Percentiles rank a stretch among this genome's conserved stretches.
Conservation (phyloP, 768 basidiomycete genomes). For the Bullera alba region DNA sequence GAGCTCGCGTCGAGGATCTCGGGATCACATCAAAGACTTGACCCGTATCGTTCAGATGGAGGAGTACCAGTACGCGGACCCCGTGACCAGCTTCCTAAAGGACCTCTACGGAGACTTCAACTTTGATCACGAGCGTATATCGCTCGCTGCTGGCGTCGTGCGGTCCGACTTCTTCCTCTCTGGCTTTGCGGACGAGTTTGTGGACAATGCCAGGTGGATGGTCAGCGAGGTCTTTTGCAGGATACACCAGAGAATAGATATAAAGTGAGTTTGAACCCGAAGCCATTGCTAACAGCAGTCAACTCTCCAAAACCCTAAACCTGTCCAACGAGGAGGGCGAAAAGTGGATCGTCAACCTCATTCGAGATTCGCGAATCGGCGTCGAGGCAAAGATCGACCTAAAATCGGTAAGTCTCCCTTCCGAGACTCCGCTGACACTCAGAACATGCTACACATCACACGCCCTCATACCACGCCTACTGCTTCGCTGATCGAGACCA, state of each 20-base stretch:
- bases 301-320: constrained; percentile 87
- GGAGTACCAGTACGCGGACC: constrained; percentile 92
- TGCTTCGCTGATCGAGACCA: constrained; percentile 91
- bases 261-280: constrained; percentile 35
- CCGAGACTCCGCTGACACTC: constrained; percentile 4
- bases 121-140: constrained; percentile 81
- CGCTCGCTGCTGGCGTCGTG: constrained; percentile 62
- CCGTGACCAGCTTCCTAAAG: constrained; percentile 84
- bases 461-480: constrained; percentile 82
- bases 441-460: constrained; percentile 96
- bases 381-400: constrained; percentile 96
- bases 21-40: constrained; percentile 81
- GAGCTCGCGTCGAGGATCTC: constrained; percentile 57
- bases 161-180: constrained; percentile 89
- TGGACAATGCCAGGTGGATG: constrained; percentile 92
- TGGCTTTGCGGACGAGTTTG: constrained; percentile 84
- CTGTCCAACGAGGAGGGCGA: constrained; percentile 92
- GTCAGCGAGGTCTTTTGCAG: constrained; percentile 96
- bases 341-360: constrained; percentile 99
- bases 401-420: constrained; percentile 61
- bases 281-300: constrained; percentile 50
- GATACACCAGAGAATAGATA: constrained; percentile 68
- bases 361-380: constrained; percentile 92
- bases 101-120: constrained; percentile 94
- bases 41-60: constrained; percentile 91